Evolutionary conservation across 371 early-diverging fungal species (phyloP).

Genomic region (Lichtheimia hyalospora): DNA sequence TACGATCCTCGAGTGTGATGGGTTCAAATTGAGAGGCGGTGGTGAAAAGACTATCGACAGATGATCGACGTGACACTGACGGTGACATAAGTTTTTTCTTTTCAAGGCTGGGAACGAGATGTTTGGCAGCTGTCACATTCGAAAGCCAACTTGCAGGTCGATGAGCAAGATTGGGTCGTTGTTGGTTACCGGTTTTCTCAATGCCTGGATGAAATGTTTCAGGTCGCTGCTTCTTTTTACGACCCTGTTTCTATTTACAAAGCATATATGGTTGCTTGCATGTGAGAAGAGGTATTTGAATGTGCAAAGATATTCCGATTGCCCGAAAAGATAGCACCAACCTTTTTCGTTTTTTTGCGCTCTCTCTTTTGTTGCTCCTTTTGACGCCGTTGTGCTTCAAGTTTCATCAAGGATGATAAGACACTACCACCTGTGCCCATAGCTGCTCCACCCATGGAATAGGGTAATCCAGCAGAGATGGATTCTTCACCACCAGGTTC

Average conservation of each 20-base stretch:
- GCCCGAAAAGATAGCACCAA: background rate
- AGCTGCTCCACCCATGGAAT: no score
- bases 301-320: background rate
- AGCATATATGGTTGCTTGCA: slow-evolving; percentile 7
- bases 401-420: slow-evolving; percentile 36
- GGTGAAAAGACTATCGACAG: slow-evolving; percentile 42
- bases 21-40: slow-evolving; percentile 52
- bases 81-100: slow-evolving; percentile 29
- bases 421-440: slow-evolving; percentile 27
- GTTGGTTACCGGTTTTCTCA: background rate
- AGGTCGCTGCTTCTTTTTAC: slow-evolving; percentile 16
- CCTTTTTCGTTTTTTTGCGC: slow-evolving; percentile 14
- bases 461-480: background rate
- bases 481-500: slow-evolving; percentile 7
- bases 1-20: slow-evolving; percentile 53
- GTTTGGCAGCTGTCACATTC: slow-evolving; percentile 30
- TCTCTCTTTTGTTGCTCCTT: slow-evolving; percentile 7
- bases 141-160: slow-evolving; percentile 45
- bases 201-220: slow-evolving; percentile 11
- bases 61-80: slow-evolving; percentile 32
- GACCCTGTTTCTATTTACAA: background rate
- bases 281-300: slow-evolving; percentile 7
- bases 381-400: slow-evolving; percentile 30
- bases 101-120: slow-evolving; percentile 43
- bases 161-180: slow-evolving; percentile 31